Conservation (phyloP, 306 rosid species). For the Pterocarpus santalinus region DNA sequence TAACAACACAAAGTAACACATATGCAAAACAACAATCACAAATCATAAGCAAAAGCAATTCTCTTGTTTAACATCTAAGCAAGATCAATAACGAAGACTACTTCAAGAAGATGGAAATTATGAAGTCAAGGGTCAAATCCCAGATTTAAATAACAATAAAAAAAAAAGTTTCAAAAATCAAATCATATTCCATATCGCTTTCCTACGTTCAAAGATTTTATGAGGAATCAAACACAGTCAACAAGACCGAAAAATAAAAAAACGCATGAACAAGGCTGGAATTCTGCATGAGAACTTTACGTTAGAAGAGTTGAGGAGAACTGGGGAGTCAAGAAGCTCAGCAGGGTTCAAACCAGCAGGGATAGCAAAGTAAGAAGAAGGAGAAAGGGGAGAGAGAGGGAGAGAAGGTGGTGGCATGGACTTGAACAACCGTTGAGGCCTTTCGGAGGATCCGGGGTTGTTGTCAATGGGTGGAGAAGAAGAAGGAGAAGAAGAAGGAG, state of each 20-base stretch:
- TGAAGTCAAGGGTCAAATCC: slow-evolving; percentile 27
- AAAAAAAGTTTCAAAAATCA: not conserved
- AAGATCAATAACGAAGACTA: not conserved
- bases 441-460: slow-evolving; percentile 25
- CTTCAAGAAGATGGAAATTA: not conserved
- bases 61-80: not conserved
- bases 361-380: slow-evolving; percentile 77
- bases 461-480: slow-evolving; percentile 30
- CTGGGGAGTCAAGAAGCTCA: slow-evolving; percentile 94
- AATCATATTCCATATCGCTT: not conserved
- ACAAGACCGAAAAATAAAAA: not conserved
- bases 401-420: slow-evolving; percentile 85
- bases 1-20: not conserved
- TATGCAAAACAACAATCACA: slow-evolving; percentile 5
- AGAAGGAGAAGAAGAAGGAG: slow-evolving; percentile 36
- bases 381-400: slow-evolving; percentile 74
- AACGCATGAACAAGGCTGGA: not conserved
- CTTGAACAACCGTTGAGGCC: slow-evolving; percentile 63
- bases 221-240: slow-evolving; percentile 9
- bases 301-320: slow-evolving; percentile 70
- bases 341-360: slow-evolving; percentile 84
- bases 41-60: not conserved
- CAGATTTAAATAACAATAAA: not conserved
- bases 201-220: not conserved
- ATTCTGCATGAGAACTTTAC: slow-evolving; percentile 51